phyloP scores from a whole-genome alignment of 2,329 filamentous ascomycete genomes.

The Calonectria fujianensis region DNA sequence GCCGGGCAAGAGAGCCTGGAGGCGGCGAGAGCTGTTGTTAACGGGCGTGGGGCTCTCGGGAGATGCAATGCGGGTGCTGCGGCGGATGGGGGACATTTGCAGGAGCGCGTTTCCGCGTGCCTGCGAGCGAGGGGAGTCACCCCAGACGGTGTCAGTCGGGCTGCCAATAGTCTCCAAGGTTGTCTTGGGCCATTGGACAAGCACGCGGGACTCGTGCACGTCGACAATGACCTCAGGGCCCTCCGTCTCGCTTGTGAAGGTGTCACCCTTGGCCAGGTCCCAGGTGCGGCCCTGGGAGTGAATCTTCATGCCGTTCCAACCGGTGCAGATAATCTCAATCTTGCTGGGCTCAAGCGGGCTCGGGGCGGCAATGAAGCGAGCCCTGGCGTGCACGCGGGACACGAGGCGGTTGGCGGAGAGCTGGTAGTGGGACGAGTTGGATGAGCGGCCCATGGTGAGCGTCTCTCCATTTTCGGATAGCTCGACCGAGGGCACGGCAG shows the following conservation, averaged over 20 bases:
- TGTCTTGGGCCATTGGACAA: conserved; percentile 88
- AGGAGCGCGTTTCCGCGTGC: conserved; percentile 64
- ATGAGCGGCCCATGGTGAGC: conserved; percentile 92
- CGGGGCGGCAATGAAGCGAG: conserved; percentile 84
- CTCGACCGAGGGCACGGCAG: conserved; percentile 87
- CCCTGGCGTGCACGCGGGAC: conserved; percentile 94
- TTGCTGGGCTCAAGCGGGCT: conserved; percentile 82
- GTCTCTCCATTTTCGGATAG: conserved; percentile 88
- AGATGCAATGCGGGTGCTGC: conserved; percentile 77
- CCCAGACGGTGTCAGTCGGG: conserved; percentile 82
- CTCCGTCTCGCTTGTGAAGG: conserved; percentile 92
- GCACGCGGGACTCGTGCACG: conserved; percentile 92
- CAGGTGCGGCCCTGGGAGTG: conserved; percentile 93
- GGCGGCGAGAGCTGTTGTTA: conserved; percentile 65
- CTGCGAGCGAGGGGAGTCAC: conserved; percentile 71
- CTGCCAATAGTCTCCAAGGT: conserved; percentile 72
- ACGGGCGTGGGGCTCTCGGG: conserved; percentile 81
- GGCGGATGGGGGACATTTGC: conserved; percentile 77
- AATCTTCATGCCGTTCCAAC: conserved; percentile 96
- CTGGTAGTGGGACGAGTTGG: conserved; percentile 96
- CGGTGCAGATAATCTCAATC: conserved; percentile 92
- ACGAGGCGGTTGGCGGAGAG: conserved; percentile 94
- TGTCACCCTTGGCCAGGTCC: conserved; percentile 90
- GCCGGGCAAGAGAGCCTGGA: conserved; percentile 69
- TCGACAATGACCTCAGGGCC: conserved; percentile 94